These are phyloP conservation scores for Fraxinus quadrangulata DNA, from an alignment of 257 asterid species.

Conservation along the genomic window DNA sequence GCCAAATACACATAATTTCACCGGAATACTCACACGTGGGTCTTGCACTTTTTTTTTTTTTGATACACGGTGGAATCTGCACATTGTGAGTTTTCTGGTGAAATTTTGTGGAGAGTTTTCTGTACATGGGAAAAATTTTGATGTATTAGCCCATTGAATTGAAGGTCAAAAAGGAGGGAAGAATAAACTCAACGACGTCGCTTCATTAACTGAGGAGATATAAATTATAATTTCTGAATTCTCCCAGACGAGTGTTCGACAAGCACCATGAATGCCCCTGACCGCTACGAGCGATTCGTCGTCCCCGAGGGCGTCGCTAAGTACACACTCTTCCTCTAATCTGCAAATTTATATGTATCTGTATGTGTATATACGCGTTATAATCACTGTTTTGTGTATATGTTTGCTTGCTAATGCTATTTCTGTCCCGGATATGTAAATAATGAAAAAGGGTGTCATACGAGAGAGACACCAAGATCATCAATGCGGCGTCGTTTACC, in stretches of 20 bases:
- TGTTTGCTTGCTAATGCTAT: neutral
- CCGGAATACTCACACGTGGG: too few relatives aligned
- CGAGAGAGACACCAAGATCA: constrained; percentile 91
- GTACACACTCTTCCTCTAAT: constrained; percentile 33
- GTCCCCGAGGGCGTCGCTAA: constrained; percentile 90
- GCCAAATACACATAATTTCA: too few relatives aligned
- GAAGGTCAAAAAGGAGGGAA: too few relatives aligned
- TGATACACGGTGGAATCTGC: too few relatives aligned
- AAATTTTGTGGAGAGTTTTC: too few relatives aligned
- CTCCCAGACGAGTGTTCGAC: neutral
- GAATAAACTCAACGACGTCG: neutral
- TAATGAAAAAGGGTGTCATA: constrained; percentile 67
- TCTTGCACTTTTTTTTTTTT: too few relatives aligned
- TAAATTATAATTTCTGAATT: neutral
- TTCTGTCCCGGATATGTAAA: constrained; percentile 8
- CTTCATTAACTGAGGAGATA: neutral
- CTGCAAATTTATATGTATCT: neutral
- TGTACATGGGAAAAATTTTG: too few relatives aligned
- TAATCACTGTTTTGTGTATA: neutral
- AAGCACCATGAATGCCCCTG: neutral
- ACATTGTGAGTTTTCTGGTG: too few relatives aligned
- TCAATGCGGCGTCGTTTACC: constrained; percentile 89
- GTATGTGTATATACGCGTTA: constrained; percentile 1
- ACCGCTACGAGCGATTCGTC: constrained; percentile 84
- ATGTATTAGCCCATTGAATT: too few relatives aligned